These are phyloP conservation scores for Arthrobotrys musiformis DNA, from an alignment of 2,329 filamentous ascomycete species.

Conservation along the genomic window DNA sequence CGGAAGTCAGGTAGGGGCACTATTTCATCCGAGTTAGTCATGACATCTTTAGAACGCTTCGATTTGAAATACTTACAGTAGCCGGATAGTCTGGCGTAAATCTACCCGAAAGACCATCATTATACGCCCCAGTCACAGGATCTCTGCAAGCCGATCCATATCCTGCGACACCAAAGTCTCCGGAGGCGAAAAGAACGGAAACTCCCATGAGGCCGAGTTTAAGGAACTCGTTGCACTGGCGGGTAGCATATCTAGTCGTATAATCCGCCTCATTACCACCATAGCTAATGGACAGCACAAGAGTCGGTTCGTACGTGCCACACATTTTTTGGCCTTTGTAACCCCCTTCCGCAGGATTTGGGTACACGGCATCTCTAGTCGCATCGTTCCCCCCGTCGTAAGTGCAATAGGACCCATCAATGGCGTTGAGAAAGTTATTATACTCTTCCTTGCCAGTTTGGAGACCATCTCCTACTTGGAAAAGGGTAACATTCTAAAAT, in stretches of 20 bases:
- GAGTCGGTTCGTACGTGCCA: slow-evolving; percentile 54
- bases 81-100: slow-evolving; percentile 62
- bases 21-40: slow-evolving; percentile 3
- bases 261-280: slow-evolving; percentile 75
- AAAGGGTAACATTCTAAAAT: slow-evolving; percentile 66
- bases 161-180: slow-evolving; percentile 70
- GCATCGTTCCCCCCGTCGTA: slow-evolving; percentile 64
- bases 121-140: slow-evolving; percentile 29
- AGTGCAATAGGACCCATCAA: slow-evolving; percentile 66
- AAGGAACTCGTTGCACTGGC: slow-evolving; percentile 73
- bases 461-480: slow-evolving; percentile 64
- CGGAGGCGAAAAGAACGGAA: slow-evolving; percentile 71
- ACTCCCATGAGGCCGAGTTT: slow-evolving; percentile 74
- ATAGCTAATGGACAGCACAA: slow-evolving; percentile 68
- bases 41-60: slow-evolving; percentile 65
- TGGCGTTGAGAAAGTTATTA: slow-evolving; percentile 71
- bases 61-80: slow-evolving; percentile 65
- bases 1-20: slow-evolving; percentile 75
- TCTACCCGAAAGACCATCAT: slow-evolving; percentile 35
- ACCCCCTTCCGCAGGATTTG: slow-evolving; percentile 69
- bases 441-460: slow-evolving; percentile 74
- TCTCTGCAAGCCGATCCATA: slow-evolving; percentile 65
- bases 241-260: slow-evolving; percentile 70
- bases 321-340: slow-evolving; percentile 66
- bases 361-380: slow-evolving; percentile 64